Percentiles rank a stretch among this genome's conserved stretches.
Conservation (phyloP, 2,329 filamentous ascomycete genomes). For the Colletotrichum sansevieriae region DNA sequence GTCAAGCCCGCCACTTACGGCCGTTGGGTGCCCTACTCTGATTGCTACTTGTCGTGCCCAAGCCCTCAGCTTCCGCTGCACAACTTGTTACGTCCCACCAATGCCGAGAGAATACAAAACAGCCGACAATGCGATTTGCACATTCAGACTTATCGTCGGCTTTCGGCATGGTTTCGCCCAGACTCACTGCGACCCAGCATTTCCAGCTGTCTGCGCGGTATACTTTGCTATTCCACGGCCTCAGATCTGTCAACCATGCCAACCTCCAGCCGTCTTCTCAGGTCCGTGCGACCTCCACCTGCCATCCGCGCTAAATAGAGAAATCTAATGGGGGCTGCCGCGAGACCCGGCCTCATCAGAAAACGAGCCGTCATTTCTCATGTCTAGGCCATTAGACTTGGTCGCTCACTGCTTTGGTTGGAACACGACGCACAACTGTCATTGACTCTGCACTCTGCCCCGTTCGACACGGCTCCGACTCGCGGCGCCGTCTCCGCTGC, state of each 20-base stretch:
- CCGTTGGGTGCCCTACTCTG: constrained; percentile 17
- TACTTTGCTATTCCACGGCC: background rate
- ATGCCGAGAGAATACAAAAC: background rate
- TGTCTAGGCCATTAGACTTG: too few species aligned
- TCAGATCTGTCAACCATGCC: background rate
- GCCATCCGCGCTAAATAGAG: constrained; percentile 27
- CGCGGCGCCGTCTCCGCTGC: constrained; percentile 23
- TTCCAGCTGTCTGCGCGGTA: background rate
- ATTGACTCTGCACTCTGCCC: background rate
- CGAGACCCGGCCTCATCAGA: constrained; percentile 19
- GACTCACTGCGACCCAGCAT: background rate
- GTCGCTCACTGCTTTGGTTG: background rate
- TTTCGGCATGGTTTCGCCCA: constrained; percentile 3
- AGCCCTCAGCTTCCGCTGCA: background rate
- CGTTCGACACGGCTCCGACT: constrained; percentile 30
- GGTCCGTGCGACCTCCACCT: background rate
- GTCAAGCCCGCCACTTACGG: constrained; percentile 16
- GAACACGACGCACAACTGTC: background rate
- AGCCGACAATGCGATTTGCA: background rate
- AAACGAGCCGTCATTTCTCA: constrained; percentile 16
- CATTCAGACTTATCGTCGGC: background rate
- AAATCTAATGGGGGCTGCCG: constrained; percentile 28
- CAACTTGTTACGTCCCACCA: background rate
- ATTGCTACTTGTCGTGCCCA: background rate
- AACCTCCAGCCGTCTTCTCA: background rate